Base-by-base conservation (phyloP, 2,329 filamentous ascomycete species). In the Lecanicillium sp. region DNA sequence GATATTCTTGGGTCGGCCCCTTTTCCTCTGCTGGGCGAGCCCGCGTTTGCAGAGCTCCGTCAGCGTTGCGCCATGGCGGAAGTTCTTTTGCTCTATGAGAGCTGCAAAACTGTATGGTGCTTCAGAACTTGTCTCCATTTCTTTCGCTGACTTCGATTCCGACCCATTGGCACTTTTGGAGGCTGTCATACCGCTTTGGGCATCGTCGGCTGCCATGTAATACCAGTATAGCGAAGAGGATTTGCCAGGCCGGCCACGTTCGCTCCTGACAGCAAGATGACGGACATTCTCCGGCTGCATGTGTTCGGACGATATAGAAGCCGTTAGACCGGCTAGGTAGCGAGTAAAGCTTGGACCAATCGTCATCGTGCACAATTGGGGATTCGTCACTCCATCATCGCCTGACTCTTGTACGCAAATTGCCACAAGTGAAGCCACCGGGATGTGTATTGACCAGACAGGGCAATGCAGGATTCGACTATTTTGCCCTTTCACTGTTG, bases 311-410 rank as follows among this genome's bases (percentile, higher is more conserved):
- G 66, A 62, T 32, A 68, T 56, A 10, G 63, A 61, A 4, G 60
- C 61, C 5, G 66, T 68, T 56, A 67, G 56, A 4, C 64, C 63
- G 2, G 66, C 67, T 6, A 69, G 55, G 38, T 62, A 67, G 19
- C 66, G 62, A 33, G 62, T 67, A 46, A 67, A 69, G 5, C 63
- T 60, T 17, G 60, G 53, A 2, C 66, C 66, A 3, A 68, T 49
- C 2, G 66, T 68, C 35, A 68, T 51, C 9, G 56, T 60, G 50
- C 66, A 67, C 5, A 68, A 56, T 35, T 66, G 64, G 0, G 65
- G 64, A 45, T 69, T 69, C 8, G 63, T 66, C 14, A 67, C 32
- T 1, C 66, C 66, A 4, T 51, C 47, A 2, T 57, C 52, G 19
- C 58, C 58, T 14, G 61, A 55, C 9, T 54, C 56, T 23, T 57